Evolutionary conservation across 1,139 yeast species (phyloP), one percentile per base, ranked within the genome.

Genomic region (Sugiyamaella castrensis): DNA sequence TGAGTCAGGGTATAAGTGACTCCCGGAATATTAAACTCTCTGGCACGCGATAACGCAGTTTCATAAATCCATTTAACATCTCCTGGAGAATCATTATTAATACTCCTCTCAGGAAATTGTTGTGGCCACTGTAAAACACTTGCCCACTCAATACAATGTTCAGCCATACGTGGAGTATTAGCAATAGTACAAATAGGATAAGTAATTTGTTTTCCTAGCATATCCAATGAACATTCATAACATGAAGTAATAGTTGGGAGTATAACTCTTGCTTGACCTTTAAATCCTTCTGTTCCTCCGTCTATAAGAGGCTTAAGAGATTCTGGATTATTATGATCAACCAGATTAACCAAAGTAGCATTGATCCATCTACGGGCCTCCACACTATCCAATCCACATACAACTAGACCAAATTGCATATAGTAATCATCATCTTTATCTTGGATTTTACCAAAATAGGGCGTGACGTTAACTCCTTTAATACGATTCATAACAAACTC

Each of bases 161-260:
- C 97, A 0, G 97, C 94, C 11, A 88, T 70, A 54, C 98, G 71
- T 8, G 98, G 98, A 3, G 95, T 89, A 54, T 89, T 87, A 8
- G 97, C 95, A 48, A 92, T 84, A 0, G 98, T 92, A 68, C 98
- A 92, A 53, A 92, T 83, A 1, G 98, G 98, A 60, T 82, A 87
- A 0, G 88, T 82, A 6, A 78, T 75, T 57, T 81, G 82, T 2
- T 82, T 81, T 7, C 87, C 80, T 31, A 87, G 72, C 69, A 91
- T 77, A 53, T 84, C 89, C 42, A 87, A 72, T 1, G 96, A 86
- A 62, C 98, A 92, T 65, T 92, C 98, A 70, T 88, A 91, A 69
- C 98, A 92, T 0, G 96, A 84, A 0, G 92, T 80, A 30, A 88
- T 67, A 0, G 91, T 81, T 0, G 98, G 98, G 13, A 89, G 68